Conservation (phyloP, 140 eudicot species). For the Bidens hawaiensis region DNA sequence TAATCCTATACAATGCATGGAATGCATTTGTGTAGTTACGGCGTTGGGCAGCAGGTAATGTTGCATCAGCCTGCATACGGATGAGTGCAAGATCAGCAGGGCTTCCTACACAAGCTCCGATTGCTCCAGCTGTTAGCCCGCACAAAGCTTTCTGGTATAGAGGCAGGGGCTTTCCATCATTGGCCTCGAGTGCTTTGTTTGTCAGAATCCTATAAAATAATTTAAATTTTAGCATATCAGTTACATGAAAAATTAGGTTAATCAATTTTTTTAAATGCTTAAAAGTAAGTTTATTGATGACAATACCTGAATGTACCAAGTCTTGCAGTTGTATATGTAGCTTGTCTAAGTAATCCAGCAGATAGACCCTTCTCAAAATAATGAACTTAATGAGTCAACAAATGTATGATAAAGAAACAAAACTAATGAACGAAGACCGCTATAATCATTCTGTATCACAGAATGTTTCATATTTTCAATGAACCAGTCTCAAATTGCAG, state of each 20-base stretch:
- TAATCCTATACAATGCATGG: conserved; percentile 76
- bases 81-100: conserved; percentile 92
- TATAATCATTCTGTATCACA: too few relatives aligned
- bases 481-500: neutral
- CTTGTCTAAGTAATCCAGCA: conserved; percentile 97
- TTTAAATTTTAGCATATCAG: neutral
- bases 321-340: conserved; percentile 89
- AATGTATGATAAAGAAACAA: neutral
- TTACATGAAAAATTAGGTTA: neutral
- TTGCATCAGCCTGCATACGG: conserved; percentile 99
- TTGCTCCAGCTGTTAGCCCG: conserved; percentile 97
- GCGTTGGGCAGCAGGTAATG: conserved; percentile 73
- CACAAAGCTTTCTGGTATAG: conserved; percentile 89
- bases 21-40: conserved; percentile 86
- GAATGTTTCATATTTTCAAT: neutral
- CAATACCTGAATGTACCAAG: conserved; percentile 81
- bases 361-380: conserved; percentile 64
- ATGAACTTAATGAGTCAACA: neutral
- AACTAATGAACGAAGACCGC: neutral
- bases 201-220: conserved; percentile 57
- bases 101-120: conserved; percentile 82
- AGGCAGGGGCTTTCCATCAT: conserved; percentile 94
- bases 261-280: neutral
- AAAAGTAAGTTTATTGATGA: neutral
- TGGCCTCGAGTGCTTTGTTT: conserved; percentile 79